phyloP scores from a whole-genome alignment of 2,329 filamentous ascomycete species.

The Paecilomyces niveus region DNA sequence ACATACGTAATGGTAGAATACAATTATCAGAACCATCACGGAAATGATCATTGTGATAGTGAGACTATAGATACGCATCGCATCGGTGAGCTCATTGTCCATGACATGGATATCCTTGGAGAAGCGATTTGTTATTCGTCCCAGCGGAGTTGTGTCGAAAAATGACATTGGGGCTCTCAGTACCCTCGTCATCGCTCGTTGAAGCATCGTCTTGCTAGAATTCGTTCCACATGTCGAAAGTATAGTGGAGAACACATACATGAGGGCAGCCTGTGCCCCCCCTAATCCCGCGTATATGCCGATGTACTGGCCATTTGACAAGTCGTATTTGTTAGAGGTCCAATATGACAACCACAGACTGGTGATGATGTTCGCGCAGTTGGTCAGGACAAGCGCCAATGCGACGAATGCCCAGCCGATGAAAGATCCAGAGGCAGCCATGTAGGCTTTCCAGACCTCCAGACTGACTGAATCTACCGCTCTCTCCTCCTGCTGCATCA shows the following conservation, averaged over 20 bases:
- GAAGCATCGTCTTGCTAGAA: conserved; percentile 74
- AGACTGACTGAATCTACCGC: conserved; percentile 71
- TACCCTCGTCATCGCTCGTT: conserved; percentile 69
- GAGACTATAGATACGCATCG: conserved; percentile 86
- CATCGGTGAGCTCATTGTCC: conserved; percentile 86
- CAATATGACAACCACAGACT: conserved; percentile 92
- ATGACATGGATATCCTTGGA: conserved; percentile 93
- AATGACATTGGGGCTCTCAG: conserved; percentile 71
- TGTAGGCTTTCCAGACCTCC: conserved; percentile 71
- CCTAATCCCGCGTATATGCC: conserved; percentile 66
- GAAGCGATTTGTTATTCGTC: conserved; percentile 93
- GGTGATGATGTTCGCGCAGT: conserved; percentile 79
- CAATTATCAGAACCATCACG: conserved; percentile 84
- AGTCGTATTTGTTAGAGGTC: conserved; percentile 69
- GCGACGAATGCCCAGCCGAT: conserved; percentile 57
- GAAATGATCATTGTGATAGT: conserved; percentile 75
- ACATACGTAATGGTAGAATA: conserved; percentile 74
- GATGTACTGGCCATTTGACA: conserved; percentile 63
- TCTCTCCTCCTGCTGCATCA: conserved; percentile 47
- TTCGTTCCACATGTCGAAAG: conserved; percentile 74
- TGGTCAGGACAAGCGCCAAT: conserved; percentile 60
- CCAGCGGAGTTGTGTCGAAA: conserved; percentile 93
- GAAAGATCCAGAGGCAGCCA: conserved; percentile 63
- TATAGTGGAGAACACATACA: conserved; percentile 73
- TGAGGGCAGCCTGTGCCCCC: conserved; percentile 60